A percentile compares a stretch with the other conserved stretches of the same genome.
phyloP scores from a whole-genome alignment of 768 basidiomycete species.

The Pisolithus albus region DNA sequence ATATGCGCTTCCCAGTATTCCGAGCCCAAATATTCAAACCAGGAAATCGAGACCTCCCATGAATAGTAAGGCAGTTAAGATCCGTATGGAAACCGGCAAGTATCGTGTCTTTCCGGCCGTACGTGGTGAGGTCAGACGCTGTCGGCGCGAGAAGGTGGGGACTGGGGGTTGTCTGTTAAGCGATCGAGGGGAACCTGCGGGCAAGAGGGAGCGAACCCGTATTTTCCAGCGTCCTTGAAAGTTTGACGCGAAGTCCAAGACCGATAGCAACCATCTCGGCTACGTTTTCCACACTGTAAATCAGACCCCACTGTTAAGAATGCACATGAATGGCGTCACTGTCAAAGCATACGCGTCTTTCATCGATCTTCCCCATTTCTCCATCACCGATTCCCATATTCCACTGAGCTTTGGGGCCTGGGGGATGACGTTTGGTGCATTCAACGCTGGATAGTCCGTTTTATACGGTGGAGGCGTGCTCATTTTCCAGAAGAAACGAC shows the following conservation, averaged over 20 bases:
- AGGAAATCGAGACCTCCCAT: constrained; percentile 80
- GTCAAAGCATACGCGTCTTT: constrained; percentile 62
- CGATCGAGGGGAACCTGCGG: background rate
- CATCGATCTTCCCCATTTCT: constrained; percentile 85
- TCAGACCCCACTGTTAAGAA: background rate
- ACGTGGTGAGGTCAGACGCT: constrained; percentile 81
- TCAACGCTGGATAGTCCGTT: constrained; percentile 69
- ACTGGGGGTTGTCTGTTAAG: constrained; percentile 27
- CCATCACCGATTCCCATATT: constrained; percentile 68
- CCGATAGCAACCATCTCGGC: constrained; percentile 85
- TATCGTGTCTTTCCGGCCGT: constrained; percentile 72
- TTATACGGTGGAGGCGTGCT: constrained; percentile 65
- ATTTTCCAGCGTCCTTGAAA: constrained; percentile 75
- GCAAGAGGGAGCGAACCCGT: constrained; percentile 50
- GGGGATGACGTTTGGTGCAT: constrained; percentile 80
- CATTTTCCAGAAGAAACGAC: constrained; percentile 91
- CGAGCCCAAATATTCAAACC: constrained; percentile 93
- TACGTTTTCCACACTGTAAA: constrained; percentile 69
- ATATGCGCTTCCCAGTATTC: constrained; percentile 85
- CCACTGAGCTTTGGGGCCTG: constrained; percentile 47
- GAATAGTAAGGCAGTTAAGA: constrained; percentile 90
- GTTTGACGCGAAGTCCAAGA: constrained; percentile 61
- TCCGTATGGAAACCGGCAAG: constrained; percentile 94
- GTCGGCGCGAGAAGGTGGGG: constrained; percentile 91
- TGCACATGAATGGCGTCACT: background rate